These are phyloP conservation scores for Pterulicium gracile DNA, from an alignment of 1,284 basidiomycete genomes.

Conservation along the genomic window DNA sequence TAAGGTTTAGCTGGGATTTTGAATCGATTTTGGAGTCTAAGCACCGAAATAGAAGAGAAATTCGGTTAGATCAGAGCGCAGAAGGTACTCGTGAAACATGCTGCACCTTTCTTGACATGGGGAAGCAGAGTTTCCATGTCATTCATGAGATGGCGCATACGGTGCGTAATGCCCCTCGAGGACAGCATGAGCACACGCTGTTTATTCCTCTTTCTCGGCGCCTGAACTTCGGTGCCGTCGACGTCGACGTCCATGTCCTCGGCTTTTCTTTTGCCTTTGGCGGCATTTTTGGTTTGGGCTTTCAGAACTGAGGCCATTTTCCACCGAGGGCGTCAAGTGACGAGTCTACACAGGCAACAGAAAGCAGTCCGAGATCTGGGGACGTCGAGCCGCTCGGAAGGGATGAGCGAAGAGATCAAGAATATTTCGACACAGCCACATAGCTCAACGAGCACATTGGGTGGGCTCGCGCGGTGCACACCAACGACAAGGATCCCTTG, in stretches of 20 bases:
- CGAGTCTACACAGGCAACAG: too few species aligned
- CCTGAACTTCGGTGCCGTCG: conserved; percentile 22
- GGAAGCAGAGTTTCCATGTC: conserved; percentile 88
- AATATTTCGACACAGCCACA: too few species aligned
- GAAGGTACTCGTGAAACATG: background rate
- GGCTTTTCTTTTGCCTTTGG: conserved; percentile 53
- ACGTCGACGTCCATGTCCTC: conserved; percentile 49
- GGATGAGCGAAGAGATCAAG: too few species aligned
- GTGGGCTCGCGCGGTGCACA: too few species aligned
- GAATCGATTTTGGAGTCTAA: conserved; percentile 94
- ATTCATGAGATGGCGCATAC: conserved; percentile 96
- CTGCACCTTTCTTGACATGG: conserved; percentile 91
- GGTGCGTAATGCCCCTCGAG: conserved; percentile 89
- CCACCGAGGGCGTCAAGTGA: background rate
- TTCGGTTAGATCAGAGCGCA: conserved; percentile 3
- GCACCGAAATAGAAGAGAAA: background rate
- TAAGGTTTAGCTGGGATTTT: conserved; percentile 87
- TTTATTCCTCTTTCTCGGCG: conserved; percentile 68
- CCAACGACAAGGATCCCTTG: too few species aligned
- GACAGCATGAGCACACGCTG: conserved; percentile 86
- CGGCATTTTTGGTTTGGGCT: conserved; percentile 47
- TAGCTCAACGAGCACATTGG: too few species aligned
- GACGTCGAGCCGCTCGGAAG: too few species aligned
- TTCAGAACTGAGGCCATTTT: conserved; percentile 61
- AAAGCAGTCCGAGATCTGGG: too few species aligned